phyloP scores from a whole-genome alignment of 495 filamentous ascomycete species.

The Tuber aestivum region DNA sequence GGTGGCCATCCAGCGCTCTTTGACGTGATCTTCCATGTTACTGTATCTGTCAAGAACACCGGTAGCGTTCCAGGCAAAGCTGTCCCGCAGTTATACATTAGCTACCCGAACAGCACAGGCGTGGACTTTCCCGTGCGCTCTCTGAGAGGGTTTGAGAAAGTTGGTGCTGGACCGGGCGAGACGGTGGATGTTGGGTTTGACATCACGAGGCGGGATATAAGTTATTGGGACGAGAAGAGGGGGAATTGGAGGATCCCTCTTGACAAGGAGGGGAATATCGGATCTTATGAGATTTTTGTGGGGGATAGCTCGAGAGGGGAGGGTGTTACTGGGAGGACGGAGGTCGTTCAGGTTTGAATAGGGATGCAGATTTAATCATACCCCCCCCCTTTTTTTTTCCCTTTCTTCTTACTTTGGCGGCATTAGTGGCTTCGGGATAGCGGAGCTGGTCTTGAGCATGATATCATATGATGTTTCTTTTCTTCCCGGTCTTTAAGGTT shows the following conservation, averaged over 20 bases:
- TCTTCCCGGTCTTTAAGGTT: not conserved
- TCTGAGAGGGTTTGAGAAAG: constrained; percentile 76
- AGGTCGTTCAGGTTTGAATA: not conserved
- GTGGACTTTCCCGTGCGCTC: constrained; percentile 65
- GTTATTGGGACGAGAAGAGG: constrained; percentile 70
- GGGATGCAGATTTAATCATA: not conserved
- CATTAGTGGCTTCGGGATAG: not conserved
- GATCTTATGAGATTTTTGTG: constrained; percentile 46
- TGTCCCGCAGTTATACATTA: constrained; percentile 79
- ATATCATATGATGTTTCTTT: not conserved
- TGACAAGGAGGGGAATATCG: constrained; percentile 52
- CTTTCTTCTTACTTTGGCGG: not conserved
- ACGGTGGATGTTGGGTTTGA: constrained; percentile 58
- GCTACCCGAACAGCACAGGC: constrained; percentile 57
- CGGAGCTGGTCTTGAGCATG: not conserved
- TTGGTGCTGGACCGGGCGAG: constrained; percentile 56
- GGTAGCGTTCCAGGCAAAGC: constrained; percentile 60
- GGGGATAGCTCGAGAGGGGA: constrained; percentile 54
- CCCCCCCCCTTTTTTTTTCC: not conserved
- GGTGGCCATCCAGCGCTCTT: constrained; percentile 84
- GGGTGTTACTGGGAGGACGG: not conserved
- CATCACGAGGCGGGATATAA: constrained; percentile 70
- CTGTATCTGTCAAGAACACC: constrained; percentile 64
- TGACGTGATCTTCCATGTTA: constrained; percentile 58
- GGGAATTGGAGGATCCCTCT: constrained; percentile 78